Percentiles rank a stretch among this genome's conserved stretches.
Evolutionary conservation across 805 yeast species (phyloP).

Genomic region (Komagataella phaffii): DNA sequence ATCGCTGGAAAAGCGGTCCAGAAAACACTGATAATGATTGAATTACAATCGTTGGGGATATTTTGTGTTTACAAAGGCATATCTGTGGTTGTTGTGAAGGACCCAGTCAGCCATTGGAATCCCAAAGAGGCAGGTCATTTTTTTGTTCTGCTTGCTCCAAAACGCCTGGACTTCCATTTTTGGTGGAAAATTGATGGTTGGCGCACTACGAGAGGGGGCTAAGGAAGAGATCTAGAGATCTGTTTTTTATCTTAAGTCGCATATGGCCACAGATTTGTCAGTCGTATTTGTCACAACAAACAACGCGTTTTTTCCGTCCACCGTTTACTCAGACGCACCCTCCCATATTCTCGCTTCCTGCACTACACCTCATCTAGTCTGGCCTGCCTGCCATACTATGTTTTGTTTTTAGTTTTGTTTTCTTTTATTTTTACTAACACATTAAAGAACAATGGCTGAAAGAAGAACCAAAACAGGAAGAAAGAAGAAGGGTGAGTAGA

Average conservation of each 20-base stretch:
- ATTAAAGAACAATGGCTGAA: slow-evolving; percentile 13
- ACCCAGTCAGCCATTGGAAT: not conserved
- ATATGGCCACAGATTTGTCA: not conserved
- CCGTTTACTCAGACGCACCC: not conserved
- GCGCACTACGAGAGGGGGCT: not conserved
- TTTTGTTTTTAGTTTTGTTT: slow-evolving; percentile 2
- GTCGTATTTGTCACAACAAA: not conserved
- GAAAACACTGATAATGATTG: not conserved
- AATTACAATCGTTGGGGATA: not conserved
- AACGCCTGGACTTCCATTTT: not conserved
- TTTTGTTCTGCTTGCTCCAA: not conserved
- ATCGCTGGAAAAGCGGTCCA: not conserved
- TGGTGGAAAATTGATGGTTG: not conserved
- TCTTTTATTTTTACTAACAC: slow-evolving; percentile 1
- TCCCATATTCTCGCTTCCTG: not conserved
- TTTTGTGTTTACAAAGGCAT: not conserved
- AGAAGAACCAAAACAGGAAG: slow-evolving; percentile 15
- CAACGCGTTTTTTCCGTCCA: not conserved
- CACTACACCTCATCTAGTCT: not conserved
- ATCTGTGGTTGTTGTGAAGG: not conserved
- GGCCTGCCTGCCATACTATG: not conserved
- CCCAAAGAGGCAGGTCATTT: not conserved
- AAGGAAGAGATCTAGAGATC: not conserved
- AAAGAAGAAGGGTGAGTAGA: slow-evolving; percentile 20
- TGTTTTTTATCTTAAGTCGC: no score